Conservation (phyloP, 2,329 filamentous ascomycete genomes). For the Ophiognomonia clavigignenti-juglandacearum region DNA sequence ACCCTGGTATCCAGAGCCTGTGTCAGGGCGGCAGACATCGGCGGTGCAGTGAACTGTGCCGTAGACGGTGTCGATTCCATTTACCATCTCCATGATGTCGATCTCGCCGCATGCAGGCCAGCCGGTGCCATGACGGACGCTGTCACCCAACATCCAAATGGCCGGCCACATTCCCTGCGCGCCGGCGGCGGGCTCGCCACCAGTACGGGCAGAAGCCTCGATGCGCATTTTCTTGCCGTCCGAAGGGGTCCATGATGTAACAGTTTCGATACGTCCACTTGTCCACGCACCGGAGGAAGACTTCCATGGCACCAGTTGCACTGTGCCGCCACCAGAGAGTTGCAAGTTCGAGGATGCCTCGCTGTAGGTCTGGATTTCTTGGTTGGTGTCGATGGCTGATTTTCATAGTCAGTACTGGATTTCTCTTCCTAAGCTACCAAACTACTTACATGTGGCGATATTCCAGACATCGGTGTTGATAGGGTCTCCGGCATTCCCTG, state of each 20-base stretch:
- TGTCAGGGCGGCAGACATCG: conserved; percentile 32
- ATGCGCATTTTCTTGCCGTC: conserved; percentile 40
- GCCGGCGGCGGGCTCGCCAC: conserved; percentile 27
- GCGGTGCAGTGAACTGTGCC: conserved; percentile 49
- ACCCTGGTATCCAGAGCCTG: conserved; percentile 25
- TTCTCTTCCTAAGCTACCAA: neutral
- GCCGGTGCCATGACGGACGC: conserved; percentile 38
- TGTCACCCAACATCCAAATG: conserved; percentile 52
- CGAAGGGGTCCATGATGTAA: conserved; percentile 39
- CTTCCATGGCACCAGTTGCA: conserved; percentile 46
- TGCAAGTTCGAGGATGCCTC: conserved; percentile 42
- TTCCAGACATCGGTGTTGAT: conserved; percentile 37
- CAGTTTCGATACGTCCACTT: conserved; percentile 49
- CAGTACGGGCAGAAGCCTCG: conserved; percentile 43
- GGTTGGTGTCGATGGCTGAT: conserved; percentile 41
- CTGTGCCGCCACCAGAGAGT: conserved; percentile 42
- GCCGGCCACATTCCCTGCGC: conserved; percentile 56
- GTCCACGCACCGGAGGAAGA: conserved; percentile 41
- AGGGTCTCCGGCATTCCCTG: conserved; percentile 28
- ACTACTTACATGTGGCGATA: conserved; percentile 26
- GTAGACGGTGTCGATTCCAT: conserved; percentile 40
- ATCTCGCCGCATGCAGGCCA: conserved; percentile 54
- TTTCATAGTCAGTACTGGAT: neutral
- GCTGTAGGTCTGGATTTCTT: conserved; percentile 47
- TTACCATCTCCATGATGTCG: conserved; percentile 53